A percentile compares a stretch with the other conserved stretches of the same genome.
Evolutionary conservation across 441 rosid species (phyloP).

Genomic region (Gossypium trilobum): DNA sequence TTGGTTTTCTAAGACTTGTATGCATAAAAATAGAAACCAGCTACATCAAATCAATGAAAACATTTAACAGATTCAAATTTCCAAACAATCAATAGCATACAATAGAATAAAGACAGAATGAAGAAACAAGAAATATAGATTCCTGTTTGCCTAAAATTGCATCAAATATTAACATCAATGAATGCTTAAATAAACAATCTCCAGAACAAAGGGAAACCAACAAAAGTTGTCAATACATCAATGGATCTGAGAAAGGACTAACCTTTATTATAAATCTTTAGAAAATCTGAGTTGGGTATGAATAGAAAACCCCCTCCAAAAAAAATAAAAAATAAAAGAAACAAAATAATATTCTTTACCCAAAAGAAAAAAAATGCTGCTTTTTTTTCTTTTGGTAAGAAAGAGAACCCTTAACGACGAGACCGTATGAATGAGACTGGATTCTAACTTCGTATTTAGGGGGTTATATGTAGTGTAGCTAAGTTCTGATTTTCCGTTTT

Average conservation of each 20-base stretch:
- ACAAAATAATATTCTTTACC: neutral
- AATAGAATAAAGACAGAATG: neutral
- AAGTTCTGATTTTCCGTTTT: conserved; percentile 5
- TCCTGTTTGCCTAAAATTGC: neutral
- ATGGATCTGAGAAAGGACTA: conserved; percentile 5
- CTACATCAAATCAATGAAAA: neutral
- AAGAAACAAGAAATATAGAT: neutral
- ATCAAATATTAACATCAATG: neutral
- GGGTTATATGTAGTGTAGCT: neutral
- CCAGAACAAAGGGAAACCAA: neutral
- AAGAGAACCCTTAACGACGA: neutral
- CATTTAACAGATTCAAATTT: neutral
- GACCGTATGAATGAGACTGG: neutral
- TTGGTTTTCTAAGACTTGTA: neutral
- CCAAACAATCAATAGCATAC: neutral
- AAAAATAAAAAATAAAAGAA: neutral
- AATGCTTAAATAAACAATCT: neutral
- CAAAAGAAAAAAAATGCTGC: neutral
- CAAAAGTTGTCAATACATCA: neutral
- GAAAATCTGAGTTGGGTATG: neutral
- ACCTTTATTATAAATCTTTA: neutral
- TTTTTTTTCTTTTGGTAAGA: neutral
- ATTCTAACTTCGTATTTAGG: neutral
- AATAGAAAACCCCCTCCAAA: neutral
- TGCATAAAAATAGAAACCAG: neutral